Percentiles rank a stretch among this genome's conserved stretches.
Evolutionary conservation across 2,329 filamentous ascomycete genomes (phyloP).

Genomic region (Alternaria brassicae): DNA sequence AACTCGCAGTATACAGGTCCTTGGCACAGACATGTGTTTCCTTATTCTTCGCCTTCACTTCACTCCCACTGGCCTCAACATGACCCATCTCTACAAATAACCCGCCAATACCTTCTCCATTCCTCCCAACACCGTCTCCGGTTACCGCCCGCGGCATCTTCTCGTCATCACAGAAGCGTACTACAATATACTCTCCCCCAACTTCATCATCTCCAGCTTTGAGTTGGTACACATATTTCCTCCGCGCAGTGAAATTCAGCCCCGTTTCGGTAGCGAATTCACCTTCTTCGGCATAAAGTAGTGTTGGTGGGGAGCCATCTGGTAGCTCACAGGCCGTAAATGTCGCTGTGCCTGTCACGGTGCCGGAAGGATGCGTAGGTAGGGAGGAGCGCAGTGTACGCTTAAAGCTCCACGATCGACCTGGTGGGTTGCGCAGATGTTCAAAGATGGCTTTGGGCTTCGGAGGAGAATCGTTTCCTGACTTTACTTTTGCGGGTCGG

Average conservation of each 20-base stretch:
- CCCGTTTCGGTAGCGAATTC: constrained; percentile 65
- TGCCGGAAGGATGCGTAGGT: constrained; percentile 69
- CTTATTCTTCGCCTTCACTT: constrained; percentile 56
- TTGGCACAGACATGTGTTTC: constrained; percentile 74
- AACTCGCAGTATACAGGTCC: constrained; percentile 75
- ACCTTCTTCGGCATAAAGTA: constrained; percentile 73
- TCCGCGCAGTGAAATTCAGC: constrained; percentile 64
- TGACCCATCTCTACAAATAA: constrained; percentile 76
- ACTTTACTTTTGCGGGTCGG: background rate
- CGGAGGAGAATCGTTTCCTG: background rate
- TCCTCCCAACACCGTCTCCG: constrained; percentile 13
- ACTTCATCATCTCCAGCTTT: constrained; percentile 32
- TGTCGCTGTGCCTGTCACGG: constrained; percentile 68
- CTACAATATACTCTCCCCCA: constrained; percentile 5
- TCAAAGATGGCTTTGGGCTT: constrained; percentile 21
- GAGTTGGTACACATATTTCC: constrained; percentile 76
- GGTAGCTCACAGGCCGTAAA: constrained; percentile 64
- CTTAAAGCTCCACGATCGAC: constrained; percentile 66
- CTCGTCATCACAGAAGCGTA: constrained; percentile 30
- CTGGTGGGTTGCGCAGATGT: constrained; percentile 10
- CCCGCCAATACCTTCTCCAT: constrained; percentile 67
- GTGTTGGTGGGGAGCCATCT: constrained; percentile 56
- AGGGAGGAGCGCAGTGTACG: constrained; percentile 63
- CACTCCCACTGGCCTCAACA: constrained; percentile 16
- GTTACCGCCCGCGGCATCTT: background rate